A percentile compares a stretch with the other conserved stretches of the same genome.
Conservation (phyloP, 1,284 basidiomycete species). For the Sanghuangporus baumii region DNA sequence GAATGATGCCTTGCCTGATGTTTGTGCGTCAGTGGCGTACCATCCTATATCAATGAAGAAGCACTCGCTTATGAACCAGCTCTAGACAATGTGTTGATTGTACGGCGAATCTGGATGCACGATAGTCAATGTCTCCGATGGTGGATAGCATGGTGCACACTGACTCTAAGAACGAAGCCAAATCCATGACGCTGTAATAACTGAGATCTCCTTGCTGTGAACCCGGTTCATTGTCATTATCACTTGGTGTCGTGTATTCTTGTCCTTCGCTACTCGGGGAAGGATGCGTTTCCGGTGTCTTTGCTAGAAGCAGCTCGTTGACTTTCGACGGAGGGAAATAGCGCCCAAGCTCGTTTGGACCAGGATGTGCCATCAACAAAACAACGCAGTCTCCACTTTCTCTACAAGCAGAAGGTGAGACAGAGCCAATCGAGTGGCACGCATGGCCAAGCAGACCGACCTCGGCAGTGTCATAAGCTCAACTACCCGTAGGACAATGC, state of each 20-base stretch:
- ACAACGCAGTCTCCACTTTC: conserved; percentile 61
- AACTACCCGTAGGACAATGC: conserved; percentile 49
- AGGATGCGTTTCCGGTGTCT: conserved; percentile 36
- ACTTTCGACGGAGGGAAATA: conserved; percentile 63
- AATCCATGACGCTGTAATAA: conserved; percentile 63
- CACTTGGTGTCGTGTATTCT: conserved; percentile 43
- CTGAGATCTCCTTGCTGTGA: conserved; percentile 43
- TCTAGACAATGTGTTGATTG: conserved; percentile 68
- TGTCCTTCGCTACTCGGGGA: conserved; percentile 41
- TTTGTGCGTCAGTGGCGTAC: conserved; percentile 14
- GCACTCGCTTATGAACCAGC: conserved; percentile 50
- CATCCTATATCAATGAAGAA: conserved; percentile 9
- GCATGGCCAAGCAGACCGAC: background rate
- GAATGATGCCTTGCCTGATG: conserved; percentile 44
- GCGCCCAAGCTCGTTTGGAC: conserved; percentile 56
- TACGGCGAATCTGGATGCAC: conserved; percentile 51
- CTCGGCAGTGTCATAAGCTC: conserved; percentile 61
- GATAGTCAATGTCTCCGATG: background rate
- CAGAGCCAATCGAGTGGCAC: background rate
- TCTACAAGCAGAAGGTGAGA: background rate
- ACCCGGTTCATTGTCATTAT: conserved; percentile 34
- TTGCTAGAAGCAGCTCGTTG: conserved; percentile 60
- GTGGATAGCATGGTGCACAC: conserved; percentile 20
- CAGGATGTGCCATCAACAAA: conserved; percentile 59
- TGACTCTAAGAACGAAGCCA: conserved; percentile 67